Percentiles rank a stretch among this genome's conserved stretches.
phyloP scores from a whole-genome alignment of 805 yeast species.

The Kodamaea hsintzibuensis region DNA sequence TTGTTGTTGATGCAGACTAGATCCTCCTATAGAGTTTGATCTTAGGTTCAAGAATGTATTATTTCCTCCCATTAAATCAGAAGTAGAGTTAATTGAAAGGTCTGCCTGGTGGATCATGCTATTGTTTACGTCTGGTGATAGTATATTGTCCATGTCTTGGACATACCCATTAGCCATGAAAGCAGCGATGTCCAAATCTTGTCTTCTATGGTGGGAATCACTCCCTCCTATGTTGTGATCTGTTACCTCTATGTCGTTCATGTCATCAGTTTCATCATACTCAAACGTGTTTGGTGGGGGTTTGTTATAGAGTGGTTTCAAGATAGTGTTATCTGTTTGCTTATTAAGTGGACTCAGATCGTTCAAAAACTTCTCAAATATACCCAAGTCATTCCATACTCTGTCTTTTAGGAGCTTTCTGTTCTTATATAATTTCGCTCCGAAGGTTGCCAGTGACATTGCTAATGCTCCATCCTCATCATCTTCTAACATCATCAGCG shows the following conservation, averaged over 20 bases:
- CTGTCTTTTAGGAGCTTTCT: slow-evolving; percentile 29
- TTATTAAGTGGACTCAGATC: slow-evolving; percentile 18
- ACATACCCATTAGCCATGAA: slow-evolving; percentile 35
- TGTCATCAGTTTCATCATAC: slow-evolving; percentile 14
- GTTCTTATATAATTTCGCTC: slow-evolving; percentile 41
- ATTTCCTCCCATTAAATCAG: slow-evolving; percentile 28
- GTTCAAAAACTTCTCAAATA: slow-evolving; percentile 28
- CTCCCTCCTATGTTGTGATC: neutral
- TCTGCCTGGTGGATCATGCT: slow-evolving; percentile 36
- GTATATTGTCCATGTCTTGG: slow-evolving; percentile 12
- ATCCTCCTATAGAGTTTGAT: slow-evolving; percentile 16
- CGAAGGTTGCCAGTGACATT: slow-evolving; percentile 34
- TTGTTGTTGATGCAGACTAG: slow-evolving; percentile 7
- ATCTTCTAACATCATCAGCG: slow-evolving; percentile 35
- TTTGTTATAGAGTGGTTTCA: slow-evolving; percentile 27
- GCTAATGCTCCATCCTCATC: slow-evolving; percentile 43
- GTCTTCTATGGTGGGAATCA: neutral
- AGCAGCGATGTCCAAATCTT: slow-evolving; percentile 27
- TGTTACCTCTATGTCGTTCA: neutral
- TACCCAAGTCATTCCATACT: slow-evolving; percentile 37
- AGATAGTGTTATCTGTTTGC: slow-evolving; percentile 32
- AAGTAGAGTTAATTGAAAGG: slow-evolving; percentile 31
- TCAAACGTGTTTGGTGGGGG: slow-evolving; percentile 14
- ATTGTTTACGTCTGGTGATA: slow-evolving; percentile 24
- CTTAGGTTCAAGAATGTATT: slow-evolving; percentile 26